These are phyloP conservation scores for Fusarium buharicum DNA, from an alignment of 2,329 filamentous ascomycete species.

Conservation along the genomic window DNA sequence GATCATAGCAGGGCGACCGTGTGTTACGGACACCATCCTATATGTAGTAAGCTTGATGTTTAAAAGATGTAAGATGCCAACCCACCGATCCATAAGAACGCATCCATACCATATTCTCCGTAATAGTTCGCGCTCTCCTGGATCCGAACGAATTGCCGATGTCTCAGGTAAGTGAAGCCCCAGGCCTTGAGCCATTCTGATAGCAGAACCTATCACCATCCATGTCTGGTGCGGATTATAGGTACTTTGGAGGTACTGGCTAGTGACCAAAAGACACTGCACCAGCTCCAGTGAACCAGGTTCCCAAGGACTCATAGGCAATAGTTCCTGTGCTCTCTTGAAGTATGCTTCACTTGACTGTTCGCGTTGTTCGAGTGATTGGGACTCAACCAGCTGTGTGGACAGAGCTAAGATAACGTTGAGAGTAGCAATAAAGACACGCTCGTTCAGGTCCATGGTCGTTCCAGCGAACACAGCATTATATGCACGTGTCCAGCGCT, in stretches of 20 bases:
- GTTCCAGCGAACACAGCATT: constrained; percentile 54
- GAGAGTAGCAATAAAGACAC: constrained; percentile 56
- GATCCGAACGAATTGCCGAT: constrained; percentile 38
- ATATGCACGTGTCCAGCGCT: constrained; percentile 53
- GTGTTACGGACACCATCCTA: constrained; percentile 52
- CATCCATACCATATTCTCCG: constrained; percentile 53
- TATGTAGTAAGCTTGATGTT: too few species aligned
- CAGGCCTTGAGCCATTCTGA: constrained; percentile 59
- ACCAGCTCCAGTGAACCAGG: constrained; percentile 56
- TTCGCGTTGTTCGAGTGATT: constrained; percentile 53
- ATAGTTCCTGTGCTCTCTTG: constrained; percentile 53
- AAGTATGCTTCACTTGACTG: constrained; percentile 56
- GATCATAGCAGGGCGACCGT: constrained; percentile 52
- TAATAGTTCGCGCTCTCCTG: constrained; percentile 42
- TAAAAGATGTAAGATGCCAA: fast-evolving
- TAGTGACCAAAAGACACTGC: constrained; percentile 59
- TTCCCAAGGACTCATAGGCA: constrained; percentile 57
- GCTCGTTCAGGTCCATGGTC: constrained; percentile 51
- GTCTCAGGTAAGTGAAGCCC: constrained; percentile 58
- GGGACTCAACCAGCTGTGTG: constrained; percentile 56
- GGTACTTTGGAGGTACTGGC: constrained; percentile 61
- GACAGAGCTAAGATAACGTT: constrained; percentile 60
- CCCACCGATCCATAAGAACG: constrained; percentile 53
- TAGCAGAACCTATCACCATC: constrained; percentile 59
- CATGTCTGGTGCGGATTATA: constrained; percentile 60